Evolutionary conservation across 257 asterid genomes (phyloP).

Genomic region (Leptodermis oblonga): DNA sequence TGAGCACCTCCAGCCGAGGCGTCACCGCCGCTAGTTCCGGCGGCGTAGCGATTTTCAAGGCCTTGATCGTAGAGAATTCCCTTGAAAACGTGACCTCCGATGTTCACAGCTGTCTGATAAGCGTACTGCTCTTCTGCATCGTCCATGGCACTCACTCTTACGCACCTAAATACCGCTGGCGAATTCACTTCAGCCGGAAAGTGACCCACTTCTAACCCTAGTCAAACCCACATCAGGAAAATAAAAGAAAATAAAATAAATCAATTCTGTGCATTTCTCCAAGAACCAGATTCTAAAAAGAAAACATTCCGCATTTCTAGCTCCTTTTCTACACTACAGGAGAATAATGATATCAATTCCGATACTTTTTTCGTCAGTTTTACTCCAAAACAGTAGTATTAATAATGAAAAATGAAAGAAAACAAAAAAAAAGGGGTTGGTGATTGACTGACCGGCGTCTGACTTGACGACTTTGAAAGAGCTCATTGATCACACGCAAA

Average conservation of each 20-base stretch:
- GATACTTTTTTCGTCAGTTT: conserved; percentile 23
- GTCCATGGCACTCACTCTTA: conserved; percentile 57
- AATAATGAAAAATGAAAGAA: conserved; percentile 10
- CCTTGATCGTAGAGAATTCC: conserved; percentile 84
- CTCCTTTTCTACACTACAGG: too few species aligned
- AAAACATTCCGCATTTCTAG: not conserved
- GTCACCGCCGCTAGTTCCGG: conserved; percentile 26
- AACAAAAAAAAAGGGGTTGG: conserved; percentile 3
- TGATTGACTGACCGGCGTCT: conserved; percentile 6
- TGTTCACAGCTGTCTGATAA: conserved; percentile 68
- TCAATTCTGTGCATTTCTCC: not conserved
- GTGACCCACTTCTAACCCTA: conserved; percentile 64
- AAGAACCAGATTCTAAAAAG: not conserved
- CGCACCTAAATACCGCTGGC: conserved; percentile 65
- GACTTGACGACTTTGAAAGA: conserved; percentile 16
- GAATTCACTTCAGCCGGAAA: conserved; percentile 65
- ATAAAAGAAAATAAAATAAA: not conserved
- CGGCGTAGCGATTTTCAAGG: conserved; percentile 36
- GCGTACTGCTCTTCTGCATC: conserved; percentile 67
- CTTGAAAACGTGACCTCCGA: conserved; percentile 70
- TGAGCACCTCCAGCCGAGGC: conserved; percentile 31
- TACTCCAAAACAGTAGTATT: conserved; percentile 33
- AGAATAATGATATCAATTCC: too few species aligned
- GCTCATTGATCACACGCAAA: conserved; percentile 23
- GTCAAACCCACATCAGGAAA: conserved; percentile 1